Percentiles rank a stretch among this genome's conserved stretches.
Conservation (phyloP, 371 early-diverging fungal genomes). For the Saksenaea oblongispora region DNA sequence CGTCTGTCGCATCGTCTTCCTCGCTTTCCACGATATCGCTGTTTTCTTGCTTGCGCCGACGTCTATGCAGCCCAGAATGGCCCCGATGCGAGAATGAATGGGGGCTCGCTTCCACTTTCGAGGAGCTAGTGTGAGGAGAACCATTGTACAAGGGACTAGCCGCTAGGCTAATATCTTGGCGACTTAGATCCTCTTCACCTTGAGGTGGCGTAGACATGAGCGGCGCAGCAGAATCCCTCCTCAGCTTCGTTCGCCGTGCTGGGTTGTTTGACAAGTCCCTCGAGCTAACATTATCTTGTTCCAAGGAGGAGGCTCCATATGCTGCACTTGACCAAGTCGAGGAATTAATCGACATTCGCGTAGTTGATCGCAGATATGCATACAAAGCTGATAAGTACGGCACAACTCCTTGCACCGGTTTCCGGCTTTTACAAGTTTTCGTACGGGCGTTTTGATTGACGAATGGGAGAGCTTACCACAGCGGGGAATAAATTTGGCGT, state of each 20-base stretch:
- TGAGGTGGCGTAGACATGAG: slow-evolving; percentile 42
- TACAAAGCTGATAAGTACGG: slow-evolving; percentile 8
- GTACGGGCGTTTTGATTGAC: no score
- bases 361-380: slow-evolving; percentile 19
- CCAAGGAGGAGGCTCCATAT: slow-evolving; percentile 40
- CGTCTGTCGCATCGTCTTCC: slow-evolving; percentile 14
- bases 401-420: background rate
- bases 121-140: background rate
- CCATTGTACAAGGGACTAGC: background rate
- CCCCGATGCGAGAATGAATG: background rate
- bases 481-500: no score
- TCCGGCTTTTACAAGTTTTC: background rate
- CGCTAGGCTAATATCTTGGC: background rate
- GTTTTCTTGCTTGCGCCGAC: slow-evolving; percentile 25
- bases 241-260: slow-evolving; percentile 12
- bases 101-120: background rate
- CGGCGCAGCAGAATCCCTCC: slow-evolving; percentile 51
- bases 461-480: no score
- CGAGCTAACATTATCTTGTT: slow-evolving; percentile 6
- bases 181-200: background rate
- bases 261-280: background rate
- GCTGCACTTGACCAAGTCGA: slow-evolving; percentile 38
- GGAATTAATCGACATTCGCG: slow-evolving; percentile 46
- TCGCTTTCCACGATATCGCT: slow-evolving; percentile 13
- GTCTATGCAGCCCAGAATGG: slow-evolving; percentile 1